Base-by-base conservation (phyloP, 257 asterid species). In the Echium plantagineum region DNA sequence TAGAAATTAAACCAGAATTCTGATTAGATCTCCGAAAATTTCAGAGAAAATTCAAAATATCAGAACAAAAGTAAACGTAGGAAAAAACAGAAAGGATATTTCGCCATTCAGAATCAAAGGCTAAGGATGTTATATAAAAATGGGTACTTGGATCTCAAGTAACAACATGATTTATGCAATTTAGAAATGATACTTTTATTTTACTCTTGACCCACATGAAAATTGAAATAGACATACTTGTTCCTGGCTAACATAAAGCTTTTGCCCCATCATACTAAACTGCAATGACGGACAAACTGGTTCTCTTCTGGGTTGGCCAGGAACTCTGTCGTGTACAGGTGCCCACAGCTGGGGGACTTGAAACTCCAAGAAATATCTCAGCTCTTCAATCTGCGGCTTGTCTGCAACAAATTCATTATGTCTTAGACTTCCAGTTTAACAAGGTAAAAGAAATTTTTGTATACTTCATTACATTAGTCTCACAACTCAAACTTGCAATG, bases 201-300 rank as follows among this genome's bases (percentile, higher is more conserved):
- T 42, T 53, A 53, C 5, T 53, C 15, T 5, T n/a, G 18, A 53
- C 57, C 12, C 22, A 53, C 26, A 28, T 28, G 61, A 21, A 63
- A 26, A 66, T 7, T n/a, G 26, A 42, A 46, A 57, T 17, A 19
- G 19, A 73, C 85, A 3, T 78, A 85, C 96, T 72, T 88, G 96
- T 60, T 81, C 94, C 69, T 77, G 94, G 85, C 90, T 81, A 69
- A 88, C 82, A 16, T 81, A 85, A 54, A 88, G 86, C 72, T 85
- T 88, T 68, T 83, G 94, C 13, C 94, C 96, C 96, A 88, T 88
- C 90, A 88, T 81, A 76, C 94, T 88, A 72, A 88, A 85, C 71
- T 83, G 94, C 68, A 88, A 71, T 5, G 94, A 78, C 6, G 84
- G 94, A 69, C 94, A 85, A 71, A 88, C 90, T 47, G 94, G 96